Conservation (phyloP, 139 green algal species). For the Micractinium conductrix region DNA sequence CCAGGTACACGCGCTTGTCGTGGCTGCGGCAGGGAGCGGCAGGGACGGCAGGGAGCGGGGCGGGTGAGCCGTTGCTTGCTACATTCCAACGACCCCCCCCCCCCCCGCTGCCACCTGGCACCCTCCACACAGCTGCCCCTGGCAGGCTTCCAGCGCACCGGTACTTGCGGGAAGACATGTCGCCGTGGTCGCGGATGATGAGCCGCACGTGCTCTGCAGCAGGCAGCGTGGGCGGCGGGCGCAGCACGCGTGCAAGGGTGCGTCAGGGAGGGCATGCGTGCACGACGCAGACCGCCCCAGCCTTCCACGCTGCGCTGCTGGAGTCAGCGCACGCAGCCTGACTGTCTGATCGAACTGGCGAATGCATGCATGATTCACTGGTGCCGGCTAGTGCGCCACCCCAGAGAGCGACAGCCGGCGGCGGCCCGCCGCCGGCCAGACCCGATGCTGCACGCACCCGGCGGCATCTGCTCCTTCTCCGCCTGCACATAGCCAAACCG, state of each 20-base stretch:
- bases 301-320: too few species aligned
- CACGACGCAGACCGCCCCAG: too few species aligned
- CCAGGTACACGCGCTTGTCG: slow-evolving; percentile 99
- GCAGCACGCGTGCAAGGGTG: too few species aligned
- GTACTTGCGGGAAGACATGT: slow-evolving; percentile 98
- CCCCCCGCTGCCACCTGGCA: not conserved
- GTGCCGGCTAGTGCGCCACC: too few species aligned
- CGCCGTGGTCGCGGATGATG: slow-evolving; percentile 97
- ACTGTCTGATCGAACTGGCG: too few species aligned
- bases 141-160: not conserved
- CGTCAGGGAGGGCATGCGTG: too few species aligned
- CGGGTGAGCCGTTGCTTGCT: not conserved
- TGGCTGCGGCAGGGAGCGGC: slow-evolving; percentile 52
- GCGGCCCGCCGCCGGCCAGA: too few species aligned
- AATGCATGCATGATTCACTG: too few species aligned
- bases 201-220: slow-evolving; percentile 95
- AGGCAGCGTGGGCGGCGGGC: not conserved
- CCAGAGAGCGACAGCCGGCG: too few species aligned
- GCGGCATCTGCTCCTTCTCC: slow-evolving; percentile 98
- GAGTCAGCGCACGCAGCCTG: too few species aligned
- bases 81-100: not conserved
- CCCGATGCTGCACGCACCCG: too few species aligned
- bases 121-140: not conserved
- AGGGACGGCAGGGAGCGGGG: not conserved
- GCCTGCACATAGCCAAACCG: slow-evolving; percentile 91